Base-by-base conservation (phyloP, 164 flowering plant genomes). In the Pachysandra terminalis region DNA sequence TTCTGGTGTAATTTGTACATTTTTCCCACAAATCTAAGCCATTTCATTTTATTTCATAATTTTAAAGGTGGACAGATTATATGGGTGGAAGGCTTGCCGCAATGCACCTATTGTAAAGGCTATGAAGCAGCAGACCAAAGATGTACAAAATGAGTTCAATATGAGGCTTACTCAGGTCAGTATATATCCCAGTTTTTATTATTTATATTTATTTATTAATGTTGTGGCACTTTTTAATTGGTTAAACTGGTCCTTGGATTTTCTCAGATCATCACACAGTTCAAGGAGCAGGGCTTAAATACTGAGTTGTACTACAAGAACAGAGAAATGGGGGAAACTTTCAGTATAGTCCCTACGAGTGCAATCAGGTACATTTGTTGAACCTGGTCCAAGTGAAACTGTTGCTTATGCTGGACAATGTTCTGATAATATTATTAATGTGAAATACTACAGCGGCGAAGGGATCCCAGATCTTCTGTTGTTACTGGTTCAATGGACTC, bases 341-440 rank as follows among this genome's bases (percentile, higher is more conserved):
- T 69, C 78, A 95, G 86, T 74, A 95, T 95, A 71, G 96, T 95
- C 7, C 98, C 99, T 19, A 95, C 99, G 10, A 95, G 97, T 83
- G 99, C 99, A 54, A 83, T 92, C 61, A 95, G 87, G 99, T 90
- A 70, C 17, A 54, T 49, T 13, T 8, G 0, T 15, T 57, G 45
- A 16, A 56, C 45, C 28, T 26, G 0, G 28, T 7, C 32, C 25
- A 17, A 52, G n/a, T 0, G 5, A 21, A 52, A 54, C 28, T 8
- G 15, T 17, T 55, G n/a, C 9, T 21, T 35, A 53, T 41, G 45
- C 35, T 56, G 56, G 24, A 26, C 40, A 45, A 61, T 55, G n/a
- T 35, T 67, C 4, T 16, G 28, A 19, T 40, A 3, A 15, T 32
- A 53, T 40, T 17, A 9, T 27, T 58, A 45, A 26, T 40, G 16